phyloP scores from a whole-genome alignment of 768 basidiomycete species.

The Mycena olivaceomarginata region DNA sequence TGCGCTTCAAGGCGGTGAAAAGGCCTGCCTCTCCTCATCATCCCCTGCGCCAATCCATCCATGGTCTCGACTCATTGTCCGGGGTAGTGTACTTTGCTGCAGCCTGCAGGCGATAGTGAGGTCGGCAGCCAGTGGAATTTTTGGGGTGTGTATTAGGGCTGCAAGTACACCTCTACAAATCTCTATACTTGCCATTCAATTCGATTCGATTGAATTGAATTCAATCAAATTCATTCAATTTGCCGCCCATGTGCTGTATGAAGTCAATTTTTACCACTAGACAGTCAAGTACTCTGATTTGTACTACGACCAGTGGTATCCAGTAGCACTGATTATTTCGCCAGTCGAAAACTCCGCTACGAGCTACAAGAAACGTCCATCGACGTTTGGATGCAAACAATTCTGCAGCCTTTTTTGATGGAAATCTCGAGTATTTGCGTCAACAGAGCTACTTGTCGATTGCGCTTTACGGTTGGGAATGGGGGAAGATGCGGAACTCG shows the following conservation, averaged over 20 bases:
- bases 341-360: slow-evolving; percentile 1
- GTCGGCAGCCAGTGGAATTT: not conserved
- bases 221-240: not conserved
- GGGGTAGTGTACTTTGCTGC: not conserved
- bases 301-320: not conserved
- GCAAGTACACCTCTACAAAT: not conserved
- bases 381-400: slow-evolving; percentile 1
- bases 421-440: slow-evolving; percentile 1
- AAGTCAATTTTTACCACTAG: not conserved
- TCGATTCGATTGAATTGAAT: not conserved
- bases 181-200: slow-evolving; percentile 2
- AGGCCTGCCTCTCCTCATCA: too few species aligned
- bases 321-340: not conserved
- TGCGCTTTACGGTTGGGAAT: not conserved
- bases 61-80: too few species aligned
- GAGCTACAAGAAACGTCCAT: not conserved
- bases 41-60: too few species aligned
- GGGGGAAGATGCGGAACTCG: not conserved
- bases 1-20: too few species aligned
- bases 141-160: not conserved
- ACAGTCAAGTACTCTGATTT: not conserved
- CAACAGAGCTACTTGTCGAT: not conserved
- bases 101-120: not conserved
- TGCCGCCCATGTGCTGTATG: not conserved
- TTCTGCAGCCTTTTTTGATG: not conserved